Base-by-base conservation (phyloP, 257 asterid species). In the Solanum bulbocastanum region DNA sequence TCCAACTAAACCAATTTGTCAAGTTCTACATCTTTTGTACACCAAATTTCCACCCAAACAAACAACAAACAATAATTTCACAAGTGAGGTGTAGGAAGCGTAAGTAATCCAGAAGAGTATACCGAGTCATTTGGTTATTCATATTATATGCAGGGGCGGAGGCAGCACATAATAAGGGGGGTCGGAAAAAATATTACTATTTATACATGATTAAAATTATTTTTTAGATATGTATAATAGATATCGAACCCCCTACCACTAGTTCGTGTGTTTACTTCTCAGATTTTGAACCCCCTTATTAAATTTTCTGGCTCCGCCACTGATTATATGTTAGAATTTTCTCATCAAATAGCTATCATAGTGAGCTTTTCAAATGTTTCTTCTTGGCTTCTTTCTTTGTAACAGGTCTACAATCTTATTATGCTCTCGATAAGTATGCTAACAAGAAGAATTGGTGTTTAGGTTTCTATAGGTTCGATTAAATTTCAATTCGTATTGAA, bases 1-100 rank as follows among this genome's bases (percentile, higher is more conserved):
- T 82, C 69, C 86, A 82, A 49, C 86, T 30, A 82, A 82, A 30
- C 44, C 20, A 5, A 46, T 81, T 46, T 49, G 36, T 58, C 23
- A 16, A 35, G 16, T 25, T n/a, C 71, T 62, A 78, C 35, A n/a
- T 15, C 18, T n/a, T 79, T 20, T 2, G 4, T 18, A 16, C 42
- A 81, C 1, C 69, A 18, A 30, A 46, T 49, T 81, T 46, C 30
- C 8, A 49, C 32, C 71, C 71, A 20, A 58, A 58, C 66, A 56
- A 58, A 22, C 68, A 58, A 58, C 68, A 20, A 56, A 0, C 11
- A 56, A 56, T 56, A 56, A 56, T 56, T 20, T 22, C 68, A 58
- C 68, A 5, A 58, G 68, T 58, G 13, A 22, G 27, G 27, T 58
- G 22, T 58, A 22, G 68, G 0, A 58, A 58, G 0, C 5, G 13